Evolutionary conservation across 192 early-diverging fungal genomes (phyloP).

Genomic region (Helicostylum pulchrum): DNA sequence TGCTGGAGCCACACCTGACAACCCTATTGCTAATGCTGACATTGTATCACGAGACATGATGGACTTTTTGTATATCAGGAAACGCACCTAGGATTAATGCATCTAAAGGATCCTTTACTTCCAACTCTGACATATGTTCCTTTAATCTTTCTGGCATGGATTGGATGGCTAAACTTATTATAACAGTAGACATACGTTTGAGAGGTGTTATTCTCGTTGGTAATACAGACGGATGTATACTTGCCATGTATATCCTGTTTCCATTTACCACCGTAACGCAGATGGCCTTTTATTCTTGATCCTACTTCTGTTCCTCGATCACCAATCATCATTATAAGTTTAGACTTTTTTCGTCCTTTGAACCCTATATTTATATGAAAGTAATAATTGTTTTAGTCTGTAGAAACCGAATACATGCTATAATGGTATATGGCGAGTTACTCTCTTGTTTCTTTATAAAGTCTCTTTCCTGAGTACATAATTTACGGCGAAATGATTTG

Average conservation of each 20-base stretch:
- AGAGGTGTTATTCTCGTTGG: background rate
- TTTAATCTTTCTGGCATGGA: background rate
- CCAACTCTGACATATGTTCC: background rate
- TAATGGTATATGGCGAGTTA: too few species aligned
- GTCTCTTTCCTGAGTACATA: too few species aligned
- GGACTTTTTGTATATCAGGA: background rate
- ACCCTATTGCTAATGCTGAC: background rate
- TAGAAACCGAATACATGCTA: too few species aligned
- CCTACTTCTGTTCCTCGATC: background rate
- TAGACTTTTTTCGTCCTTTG: too few species aligned
- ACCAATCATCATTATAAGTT: background rate
- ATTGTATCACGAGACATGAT: background rate
- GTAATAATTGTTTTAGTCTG: too few species aligned
- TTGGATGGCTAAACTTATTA: background rate
- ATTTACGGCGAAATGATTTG: too few species aligned
- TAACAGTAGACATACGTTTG: background rate
- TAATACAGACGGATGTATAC: background rate
- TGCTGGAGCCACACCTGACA: background rate
- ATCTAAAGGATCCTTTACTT: background rate
- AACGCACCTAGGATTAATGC: background rate
- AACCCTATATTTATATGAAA: too few species aligned
- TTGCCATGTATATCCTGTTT: background rate
- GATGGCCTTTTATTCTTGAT: background rate
- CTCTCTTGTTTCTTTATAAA: too few species aligned
- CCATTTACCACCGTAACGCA: background rate